Evolutionary conservation across 352 stramenopile genomes (phyloP).

Genomic region (Phytopythium boreale): DNA sequence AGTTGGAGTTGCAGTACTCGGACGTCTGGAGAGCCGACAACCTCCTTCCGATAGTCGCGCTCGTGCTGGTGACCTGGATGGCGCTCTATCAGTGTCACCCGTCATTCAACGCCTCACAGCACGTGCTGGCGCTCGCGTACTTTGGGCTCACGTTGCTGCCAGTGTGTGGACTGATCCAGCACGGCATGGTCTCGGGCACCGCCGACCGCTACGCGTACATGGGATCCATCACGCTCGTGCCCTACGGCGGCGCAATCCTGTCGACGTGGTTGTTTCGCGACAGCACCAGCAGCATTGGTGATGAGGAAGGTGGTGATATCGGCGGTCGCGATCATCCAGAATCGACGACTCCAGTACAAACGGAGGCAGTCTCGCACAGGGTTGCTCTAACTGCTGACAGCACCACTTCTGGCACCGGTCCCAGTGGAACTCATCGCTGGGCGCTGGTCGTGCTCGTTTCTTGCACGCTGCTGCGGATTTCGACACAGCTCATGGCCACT

Average conservation of each 20-base stretch:
- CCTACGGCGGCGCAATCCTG: conserved; percentile 26
- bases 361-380: no score
- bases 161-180: conserved; percentile 62
- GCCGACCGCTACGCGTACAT: conserved; percentile 73
- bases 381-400: not conserved
- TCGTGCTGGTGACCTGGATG: conserved; percentile 19
- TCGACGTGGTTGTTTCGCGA: conserved; percentile 12
- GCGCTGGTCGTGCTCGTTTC: conserved; percentile 9
- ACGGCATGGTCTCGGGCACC: conserved; percentile 53
- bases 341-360: conserved; percentile 1
- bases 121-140: conserved; percentile 31
- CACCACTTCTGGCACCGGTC: not conserved
- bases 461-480: conserved; percentile 20
- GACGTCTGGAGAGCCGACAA: conserved; percentile 28
- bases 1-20: conserved; percentile 31
- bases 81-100: conserved; percentile 12
- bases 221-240: conserved; percentile 35
- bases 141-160: conserved; percentile 52
- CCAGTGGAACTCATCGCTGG: not conserved
- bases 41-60: conserved; percentile 21
- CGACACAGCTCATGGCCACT: conserved; percentile 16
- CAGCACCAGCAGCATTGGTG: not conserved
- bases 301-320: not conserved
- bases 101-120: conserved; percentile 13
- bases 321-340: not conserved